Base-by-base conservation (phyloP, 1,284 basidiomycete genomes). In the Trametes pubescens region DNA sequence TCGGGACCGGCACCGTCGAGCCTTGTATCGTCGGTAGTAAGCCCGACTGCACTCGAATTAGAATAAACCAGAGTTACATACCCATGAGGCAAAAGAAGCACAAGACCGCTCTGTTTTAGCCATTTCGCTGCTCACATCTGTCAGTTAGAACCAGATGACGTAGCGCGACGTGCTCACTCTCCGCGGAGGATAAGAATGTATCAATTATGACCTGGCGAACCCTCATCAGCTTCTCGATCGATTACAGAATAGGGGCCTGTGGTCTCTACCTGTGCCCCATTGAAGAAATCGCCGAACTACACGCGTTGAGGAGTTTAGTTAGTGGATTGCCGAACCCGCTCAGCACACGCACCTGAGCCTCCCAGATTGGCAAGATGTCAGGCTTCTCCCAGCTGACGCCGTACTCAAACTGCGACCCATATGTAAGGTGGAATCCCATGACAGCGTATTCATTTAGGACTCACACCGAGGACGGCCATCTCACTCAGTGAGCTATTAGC, bases 1-100 rank as follows among this genome's bases (percentile, higher is more conserved):
- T 97, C 95, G 0, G 95, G 95, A 3, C 95, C 95, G 16, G 93
- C 93, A 29, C 95, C 94, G 71, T 96, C 94, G 16, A 93, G 83
- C 6, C 93, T 76, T 44, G 48, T 3, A 32, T 32, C 47, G 37
- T 51, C 46, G 47, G 57, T n/a, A 64, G 54, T 61, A 14, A 61
- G 60, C 13, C 54, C 21, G 53, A 51, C n/a, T 51, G 48, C 48
- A 55, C 53, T 40, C n/a, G 32, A 54, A 54, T 34, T 59, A 53
- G 52, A 44, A n/a, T 9, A 9, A 24, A 26, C 48, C 47, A 58
- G 40, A 58, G 44, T 54, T 49, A 11, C 71, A 37, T 64, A 76
- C 75, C 75, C 94, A 68, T 96, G 94, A 21, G 94, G 94, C 7
- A 98, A 82, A 63, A 94, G 86, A 71, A 98, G 79, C 4, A 95